Evolutionary conservation across 2,329 filamentous ascomycete species (phyloP), one percentile per base, ranked within the genome.

Genomic region (Conoideocrella luteorostrata): DNA sequence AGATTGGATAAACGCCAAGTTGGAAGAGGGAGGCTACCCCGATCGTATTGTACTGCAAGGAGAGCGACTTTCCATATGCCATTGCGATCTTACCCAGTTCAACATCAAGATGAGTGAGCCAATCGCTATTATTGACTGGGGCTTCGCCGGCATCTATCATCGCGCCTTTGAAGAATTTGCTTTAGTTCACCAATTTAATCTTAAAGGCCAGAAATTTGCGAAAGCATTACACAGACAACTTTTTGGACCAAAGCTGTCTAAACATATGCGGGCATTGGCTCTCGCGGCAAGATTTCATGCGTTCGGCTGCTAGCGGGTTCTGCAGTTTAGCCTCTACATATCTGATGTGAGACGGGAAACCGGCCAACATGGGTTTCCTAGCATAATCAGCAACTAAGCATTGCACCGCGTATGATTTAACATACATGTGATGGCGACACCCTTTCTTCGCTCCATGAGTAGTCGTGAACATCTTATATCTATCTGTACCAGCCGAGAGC

Each of bases 281-380:
- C 22, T 41, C 15, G 30, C 39, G 20, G 39, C 17, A 15, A 35
- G 9, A 42, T 10, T 26, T 17, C 26, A 26, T 65, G 15, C 33
- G 12, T 36, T 36, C 17, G 33, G 33, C 28, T n/a, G n/a, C n/a
- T n/a, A n/a, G n/a, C n/a, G n/a, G n/a, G n/a, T n/a, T n/a, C n/a
- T n/a, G n/a, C n/a, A n/a, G n/a, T n/a, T n/a, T n/a, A n/a, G n/a
- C n/a, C n/a, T n/a, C n/a, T n/a, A n/a, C n/a, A n/a, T n/a, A n/a
- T n/a, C n/a, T n/a, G n/a, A n/a, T n/a, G n/a, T n/a, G n/a, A n/a
- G n/a, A n/a, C n/a, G n/a, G n/a, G n/a, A n/a, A n/a, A n/a, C n/a
- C n/a, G n/a, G n/a, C n/a, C n/a, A n/a, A n/a, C n/a, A n/a, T n/a
- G n/a, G n/a, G n/a, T n/a, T n/a, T n/a, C n/a, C n/a, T n/a, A n/a